phyloP scores from a whole-genome alignment of 257 asterid species.

The Solanum chmielewskii region DNA sequence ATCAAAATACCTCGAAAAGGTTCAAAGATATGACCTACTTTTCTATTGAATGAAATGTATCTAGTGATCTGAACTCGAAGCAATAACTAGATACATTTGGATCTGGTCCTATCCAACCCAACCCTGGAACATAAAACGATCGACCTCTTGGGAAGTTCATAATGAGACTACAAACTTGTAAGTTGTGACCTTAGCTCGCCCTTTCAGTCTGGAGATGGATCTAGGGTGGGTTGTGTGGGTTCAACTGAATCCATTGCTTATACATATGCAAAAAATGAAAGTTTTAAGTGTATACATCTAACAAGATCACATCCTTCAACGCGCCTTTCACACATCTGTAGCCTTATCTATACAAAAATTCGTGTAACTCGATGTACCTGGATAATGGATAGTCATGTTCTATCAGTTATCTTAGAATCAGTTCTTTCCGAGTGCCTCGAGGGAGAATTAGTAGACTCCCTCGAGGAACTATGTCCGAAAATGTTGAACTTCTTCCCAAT shows the following conservation, averaged over 20 bases:
- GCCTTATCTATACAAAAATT: slow-evolving; percentile 19
- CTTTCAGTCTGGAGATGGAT: background rate
- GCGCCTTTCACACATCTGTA: background rate
- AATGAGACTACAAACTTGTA: background rate
- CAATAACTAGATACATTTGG: background rate
- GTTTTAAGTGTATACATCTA: background rate
- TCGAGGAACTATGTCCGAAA: slow-evolving; percentile 56
- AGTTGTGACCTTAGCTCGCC: background rate
- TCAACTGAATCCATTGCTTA: background rate
- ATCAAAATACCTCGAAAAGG: background rate
- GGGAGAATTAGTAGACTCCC: slow-evolving; percentile 64
- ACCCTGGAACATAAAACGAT: background rate
- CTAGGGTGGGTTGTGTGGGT: slow-evolving; percentile 15
- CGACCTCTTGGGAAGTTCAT: slow-evolving; percentile 1
- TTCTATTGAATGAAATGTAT: background rate
- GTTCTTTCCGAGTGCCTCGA: slow-evolving; percentile 66
- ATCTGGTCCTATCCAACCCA: background rate
- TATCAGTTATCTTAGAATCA: slow-evolving; percentile 59
- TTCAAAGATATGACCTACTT: background rate
- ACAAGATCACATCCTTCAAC: background rate
- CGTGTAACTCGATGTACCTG: slow-evolving; percentile 20
- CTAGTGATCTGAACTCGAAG: background rate
- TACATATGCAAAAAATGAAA: background rate
- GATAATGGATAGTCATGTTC: slow-evolving; percentile 16
- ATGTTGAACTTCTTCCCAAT: slow-evolving; percentile 48